Evolutionary conservation across 805 yeast genomes (phyloP).

Genomic region (Barnettozyma vustinii): DNA sequence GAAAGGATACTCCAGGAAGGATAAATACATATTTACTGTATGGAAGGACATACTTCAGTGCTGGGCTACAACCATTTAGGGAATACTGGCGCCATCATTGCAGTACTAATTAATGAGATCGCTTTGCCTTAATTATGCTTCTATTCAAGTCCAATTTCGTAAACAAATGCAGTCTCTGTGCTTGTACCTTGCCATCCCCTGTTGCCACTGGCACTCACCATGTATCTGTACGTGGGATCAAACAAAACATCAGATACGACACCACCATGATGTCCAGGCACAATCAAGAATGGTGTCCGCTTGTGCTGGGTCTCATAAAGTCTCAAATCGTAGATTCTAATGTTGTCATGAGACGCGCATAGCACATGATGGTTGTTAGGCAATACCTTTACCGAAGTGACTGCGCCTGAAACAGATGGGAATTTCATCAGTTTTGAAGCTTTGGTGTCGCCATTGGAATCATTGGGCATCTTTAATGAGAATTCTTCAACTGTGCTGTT

Average conservation of each 20-base stretch:
- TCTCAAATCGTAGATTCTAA: constrained; percentile 75
- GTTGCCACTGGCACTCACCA: constrained; percentile 89
- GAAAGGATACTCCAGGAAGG: background rate
- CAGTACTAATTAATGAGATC: background rate
- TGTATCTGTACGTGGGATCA: constrained; percentile 82
- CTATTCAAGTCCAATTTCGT: constrained; percentile 57
- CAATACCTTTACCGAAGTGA: constrained; percentile 70
- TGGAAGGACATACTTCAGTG: background rate
- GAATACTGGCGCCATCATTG: background rate
- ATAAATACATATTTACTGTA: background rate
- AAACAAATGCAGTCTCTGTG: constrained; percentile 76
- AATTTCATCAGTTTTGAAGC: constrained; percentile 60
- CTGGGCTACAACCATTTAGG: constrained; percentile 5
- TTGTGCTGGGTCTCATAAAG: constrained; percentile 34
- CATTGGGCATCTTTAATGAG: constrained; percentile 53
- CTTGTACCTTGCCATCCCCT: constrained; percentile 90
- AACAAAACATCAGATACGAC: constrained; percentile 68
- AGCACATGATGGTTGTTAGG: constrained; percentile 76
- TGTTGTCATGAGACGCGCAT: constrained; percentile 88
- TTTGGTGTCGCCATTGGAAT: constrained; percentile 33
- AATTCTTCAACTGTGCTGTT: constrained; percentile 81
- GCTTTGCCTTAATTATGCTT: background rate
- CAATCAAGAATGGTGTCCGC: constrained; percentile 68
- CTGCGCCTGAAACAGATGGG: constrained; percentile 89
- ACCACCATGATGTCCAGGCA: constrained; percentile 98